Evolutionary conservation across 495 filamentous ascomycete species (phyloP), one percentile per base, ranked within the genome.

Genomic region (Aspergillus campestris): DNA sequence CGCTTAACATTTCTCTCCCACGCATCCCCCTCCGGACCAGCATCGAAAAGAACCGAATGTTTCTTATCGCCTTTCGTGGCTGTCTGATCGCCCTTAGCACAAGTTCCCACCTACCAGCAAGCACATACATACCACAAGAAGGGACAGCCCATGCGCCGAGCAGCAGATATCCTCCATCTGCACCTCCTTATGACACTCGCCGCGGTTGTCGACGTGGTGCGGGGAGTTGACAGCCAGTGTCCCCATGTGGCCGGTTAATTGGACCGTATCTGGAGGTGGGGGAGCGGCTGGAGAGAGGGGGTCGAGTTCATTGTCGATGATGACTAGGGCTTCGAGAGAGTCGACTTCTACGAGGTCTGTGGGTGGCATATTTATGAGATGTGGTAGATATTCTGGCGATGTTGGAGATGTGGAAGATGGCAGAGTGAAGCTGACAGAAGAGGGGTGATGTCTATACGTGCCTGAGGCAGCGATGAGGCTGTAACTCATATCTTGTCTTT

Each of bases 291-390:
- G 62, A 1, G 78, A 78, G 38, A 82, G 62, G 5, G 72, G 71
- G 51, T 82, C 79, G 13, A 80, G 58, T 34, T 82, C 78, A 60
- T 82, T 79, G 56, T 77, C 74, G 34, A 78, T 65, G 45, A 77
- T 70, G 28, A 75, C 58, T 13, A 58, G 57, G 38, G 70, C 71
- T 44, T 71, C 66, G 7, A 79, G 62, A 2, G 58, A 54, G 60
- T 76, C 74, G 28, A 78, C 51, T 46, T 75, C 70, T 47, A 66
- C 55, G 8, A 74, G 60, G 37, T 53, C 46, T 6, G 59, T 30
- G 15, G 34, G 9, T 8, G 41, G 28, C 44, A 51, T 47, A 7
- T 24, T 37, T 37, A 27, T 5, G 18, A 24, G 18, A 24, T 24
- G 18, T 24, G 18, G 18, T 24, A 24, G 18, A 24, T 24, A 24